These are phyloP conservation scores for Termitomyces sp. DNA, from an alignment of 1,284 basidiomycete species.

Conservation along the genomic window DNA sequence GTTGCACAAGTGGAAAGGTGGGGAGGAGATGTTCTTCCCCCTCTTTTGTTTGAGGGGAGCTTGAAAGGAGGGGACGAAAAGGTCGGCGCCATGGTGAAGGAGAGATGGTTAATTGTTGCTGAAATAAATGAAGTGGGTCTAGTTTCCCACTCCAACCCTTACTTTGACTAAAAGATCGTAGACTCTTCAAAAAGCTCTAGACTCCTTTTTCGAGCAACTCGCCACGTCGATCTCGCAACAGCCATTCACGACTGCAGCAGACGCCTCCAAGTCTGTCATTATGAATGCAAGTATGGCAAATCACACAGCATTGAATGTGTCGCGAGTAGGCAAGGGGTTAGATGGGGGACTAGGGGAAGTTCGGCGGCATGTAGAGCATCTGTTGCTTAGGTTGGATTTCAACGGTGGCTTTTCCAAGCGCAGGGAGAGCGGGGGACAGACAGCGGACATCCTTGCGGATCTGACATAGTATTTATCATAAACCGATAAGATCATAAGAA, in stretches of 20 bases:
- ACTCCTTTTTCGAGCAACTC: slow-evolving; percentile 75
- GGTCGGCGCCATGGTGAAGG: slow-evolving; percentile 66
- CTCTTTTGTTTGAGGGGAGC: slow-evolving; percentile 75
- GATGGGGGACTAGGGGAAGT: slow-evolving; percentile 56
- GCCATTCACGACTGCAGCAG: slow-evolving; percentile 49
- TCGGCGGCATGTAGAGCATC: slow-evolving; percentile 74
- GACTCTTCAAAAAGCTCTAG: slow-evolving; percentile 58
- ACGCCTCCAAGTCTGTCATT: slow-evolving; percentile 65
- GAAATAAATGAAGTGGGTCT: slow-evolving; percentile 68
- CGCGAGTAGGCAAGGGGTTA: slow-evolving; percentile 39
- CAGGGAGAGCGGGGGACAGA: slow-evolving; percentile 21
- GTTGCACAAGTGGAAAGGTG: slow-evolving; percentile 82
- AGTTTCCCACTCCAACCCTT: slow-evolving; percentile 6
- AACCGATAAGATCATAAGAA: slow-evolving; percentile 14
- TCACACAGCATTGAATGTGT: slow-evolving; percentile 47
- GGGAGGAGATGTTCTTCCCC: slow-evolving; percentile 89
- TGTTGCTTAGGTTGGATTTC: slow-evolving; percentile 81
- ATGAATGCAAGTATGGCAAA: slow-evolving; percentile 58
- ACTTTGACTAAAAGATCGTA: slow-evolving; percentile 22
- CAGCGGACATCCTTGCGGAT: slow-evolving; percentile 43
- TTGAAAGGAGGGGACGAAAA: slow-evolving; percentile 48
- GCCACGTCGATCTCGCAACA: slow-evolving; percentile 69
- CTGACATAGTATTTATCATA: slow-evolving; percentile 11
- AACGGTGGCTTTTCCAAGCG: slow-evolving; percentile 73
- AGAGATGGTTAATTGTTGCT: slow-evolving; percentile 60